Evolutionary conservation across 2,329 filamentous ascomycete species (phyloP), one percentile per base, ranked within the genome.

Genomic region (Ophiocordyceps australis): DNA sequence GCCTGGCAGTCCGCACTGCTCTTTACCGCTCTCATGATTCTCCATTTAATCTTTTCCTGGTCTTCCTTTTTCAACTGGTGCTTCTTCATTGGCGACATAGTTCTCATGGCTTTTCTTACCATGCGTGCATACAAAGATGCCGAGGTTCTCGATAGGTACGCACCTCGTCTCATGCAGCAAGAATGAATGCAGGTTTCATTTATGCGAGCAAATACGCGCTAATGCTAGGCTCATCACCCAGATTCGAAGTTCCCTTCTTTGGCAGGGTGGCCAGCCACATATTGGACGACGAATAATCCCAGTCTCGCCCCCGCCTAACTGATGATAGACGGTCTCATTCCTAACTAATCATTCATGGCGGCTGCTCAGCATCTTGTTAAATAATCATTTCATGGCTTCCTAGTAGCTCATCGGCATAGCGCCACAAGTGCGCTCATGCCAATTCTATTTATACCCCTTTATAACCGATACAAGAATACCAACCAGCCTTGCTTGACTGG

Each of bases 1-100:
- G 89, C 89, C 7, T 98, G 89, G 86, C 89, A 98, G 53, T 80
- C 78, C 6, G 74, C 76, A 35, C 59, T 93, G 41, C 51, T 92
- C 4, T 94, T 93, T 48, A 76, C 79, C 1, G 66, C 66, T 25
- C 43, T 71, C 30, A 68, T 85, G 50, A 52, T 92, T 26, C 38
- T 94, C 14, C 86, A 95, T 45, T 62, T 95, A 20, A 55, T 95
- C 22, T 75, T 95, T 49, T 75, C 74, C 9, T 93, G 82, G 78
- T 86, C 80, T 14, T 63, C 59, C 2, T 72, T 91, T 28, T 57
- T 95, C 3, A 85, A 77, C 33, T 94, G 82, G 79, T 46, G 86
- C 13, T 54, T 98, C 27, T 73, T 94, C 34, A 49, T 81, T 8
- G 63, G 63, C 14, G 86, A 98, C 46, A 33, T 94, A 13, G 64